phyloP scores from a whole-genome alignment of 352 stramenopile genomes.

The Phytopythium oedochilum region DNA sequence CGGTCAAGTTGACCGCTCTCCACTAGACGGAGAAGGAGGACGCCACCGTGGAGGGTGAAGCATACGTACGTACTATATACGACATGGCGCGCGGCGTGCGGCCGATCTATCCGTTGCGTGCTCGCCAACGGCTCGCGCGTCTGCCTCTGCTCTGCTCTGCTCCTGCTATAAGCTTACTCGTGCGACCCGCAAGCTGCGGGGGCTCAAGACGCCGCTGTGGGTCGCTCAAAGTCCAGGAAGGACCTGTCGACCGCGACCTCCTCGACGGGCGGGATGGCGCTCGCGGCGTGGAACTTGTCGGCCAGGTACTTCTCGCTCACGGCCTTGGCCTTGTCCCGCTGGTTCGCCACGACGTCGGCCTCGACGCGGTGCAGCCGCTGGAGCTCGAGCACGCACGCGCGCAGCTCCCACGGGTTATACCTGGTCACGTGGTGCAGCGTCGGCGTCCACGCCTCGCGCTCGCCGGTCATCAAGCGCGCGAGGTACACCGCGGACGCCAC shows the following conservation, averaged over 20 bases:
- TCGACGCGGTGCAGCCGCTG: conserved; percentile 55
- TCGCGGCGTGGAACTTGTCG: conserved; percentile 60
- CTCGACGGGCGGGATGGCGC: conserved; percentile 38
- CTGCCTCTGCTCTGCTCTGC: background rate
- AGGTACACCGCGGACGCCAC: conserved; percentile 74
- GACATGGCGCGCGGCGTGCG: background rate
- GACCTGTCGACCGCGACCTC: conserved; percentile 42
- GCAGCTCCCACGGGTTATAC: conserved; percentile 69
- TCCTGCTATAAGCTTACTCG: conserved; percentile 6
- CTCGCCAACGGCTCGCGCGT: background rate
- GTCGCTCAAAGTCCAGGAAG: conserved; percentile 22
- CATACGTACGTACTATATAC: conserved; percentile 3
- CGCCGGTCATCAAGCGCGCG: conserved; percentile 56
- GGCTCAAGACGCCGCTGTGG: background rate
- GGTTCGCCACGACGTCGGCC: conserved; percentile 46
- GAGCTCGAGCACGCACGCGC: conserved; percentile 65
- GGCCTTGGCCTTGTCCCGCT: conserved; percentile 77
- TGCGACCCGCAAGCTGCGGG: background rate
- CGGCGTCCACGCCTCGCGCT: conserved; percentile 65
- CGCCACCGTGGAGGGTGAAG: too few species aligned
- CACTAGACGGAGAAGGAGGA: too few species aligned
- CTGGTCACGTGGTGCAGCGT: conserved; percentile 74
- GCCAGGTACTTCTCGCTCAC: conserved; percentile 80
- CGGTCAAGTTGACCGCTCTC: conserved; percentile 1
- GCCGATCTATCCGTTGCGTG: background rate